Evolutionary conservation across 2,329 filamentous ascomycete species (phyloP).

Genomic region (Cladosporium sp.): DNA sequence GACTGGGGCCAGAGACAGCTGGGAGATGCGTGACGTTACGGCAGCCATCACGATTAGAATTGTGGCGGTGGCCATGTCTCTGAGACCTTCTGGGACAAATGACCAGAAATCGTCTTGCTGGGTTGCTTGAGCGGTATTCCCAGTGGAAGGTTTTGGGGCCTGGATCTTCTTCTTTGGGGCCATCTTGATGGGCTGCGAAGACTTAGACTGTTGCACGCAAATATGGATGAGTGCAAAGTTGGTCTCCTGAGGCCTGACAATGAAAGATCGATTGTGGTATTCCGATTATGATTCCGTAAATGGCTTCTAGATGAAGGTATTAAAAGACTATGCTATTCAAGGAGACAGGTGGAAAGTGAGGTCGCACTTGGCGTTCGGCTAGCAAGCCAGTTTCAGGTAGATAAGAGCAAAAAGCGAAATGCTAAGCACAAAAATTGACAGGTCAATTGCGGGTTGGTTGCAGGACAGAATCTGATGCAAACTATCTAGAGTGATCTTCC

Average conservation of each 20-base stretch:
- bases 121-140: neutral
- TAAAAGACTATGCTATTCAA: no score
- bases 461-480: no score
- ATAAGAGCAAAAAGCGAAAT: conserved; percentile 8
- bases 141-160: neutral
- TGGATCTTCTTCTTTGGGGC: neutral
- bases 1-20: conserved; percentile 74
- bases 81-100: conserved; percentile 32
- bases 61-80: neutral
- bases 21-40: conserved; percentile 64
- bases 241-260: no score
- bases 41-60: conserved; percentile 46
- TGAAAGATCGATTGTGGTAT: no score
- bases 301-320: no score
- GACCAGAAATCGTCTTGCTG: neutral
- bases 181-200: neutral
- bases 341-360: conserved; percentile 10
- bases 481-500: no score
- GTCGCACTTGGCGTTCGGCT: conserved; percentile 8
- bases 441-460: no score
- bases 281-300: no score
- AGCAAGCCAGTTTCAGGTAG: conserved; percentile 9
- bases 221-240: no score
- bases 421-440: neutral
- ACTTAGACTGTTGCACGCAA: no score